Conservation (phyloP, 2,329 filamentous ascomycete genomes). For the Fusarium pilosicola region DNA sequence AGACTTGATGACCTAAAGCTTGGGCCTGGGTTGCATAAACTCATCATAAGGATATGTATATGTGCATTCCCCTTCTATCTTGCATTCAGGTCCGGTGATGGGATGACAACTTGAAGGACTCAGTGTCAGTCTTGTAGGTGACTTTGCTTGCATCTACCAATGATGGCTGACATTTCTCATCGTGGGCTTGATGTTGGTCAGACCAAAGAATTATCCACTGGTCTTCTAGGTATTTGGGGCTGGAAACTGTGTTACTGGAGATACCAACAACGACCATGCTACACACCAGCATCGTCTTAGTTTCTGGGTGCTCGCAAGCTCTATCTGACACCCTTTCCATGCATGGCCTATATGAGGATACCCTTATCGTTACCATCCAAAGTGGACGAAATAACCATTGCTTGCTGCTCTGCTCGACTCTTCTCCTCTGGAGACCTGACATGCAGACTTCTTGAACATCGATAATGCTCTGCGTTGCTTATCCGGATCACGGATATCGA, state of each 20-base stretch:
- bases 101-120: not conserved
- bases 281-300: not conserved
- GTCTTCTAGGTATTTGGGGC: not conserved
- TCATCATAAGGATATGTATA: not conserved
- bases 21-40: not conserved
- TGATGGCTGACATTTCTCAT: not conserved
- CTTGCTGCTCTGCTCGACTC: not conserved
- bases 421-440: not conserved
- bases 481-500: not conserved
- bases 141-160: not conserved
- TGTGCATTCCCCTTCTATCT: not conserved
- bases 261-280: not conserved
- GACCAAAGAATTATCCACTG: accelerated
- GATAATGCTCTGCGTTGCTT: not conserved
- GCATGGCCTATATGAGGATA: not conserved
- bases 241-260: not conserved
- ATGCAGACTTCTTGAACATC: not conserved
- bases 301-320: not conserved
- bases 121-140: accelerated
- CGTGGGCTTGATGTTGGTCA: not conserved
- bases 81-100: not conserved
- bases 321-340: not conserved
- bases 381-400: not conserved
- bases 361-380: accelerated
- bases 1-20: not conserved